Evolutionary conservation across 371 early-diverging fungal genomes (phyloP), one percentile per base, ranked within the genome.

Genomic region (Syncephalastrum sp.): DNA sequence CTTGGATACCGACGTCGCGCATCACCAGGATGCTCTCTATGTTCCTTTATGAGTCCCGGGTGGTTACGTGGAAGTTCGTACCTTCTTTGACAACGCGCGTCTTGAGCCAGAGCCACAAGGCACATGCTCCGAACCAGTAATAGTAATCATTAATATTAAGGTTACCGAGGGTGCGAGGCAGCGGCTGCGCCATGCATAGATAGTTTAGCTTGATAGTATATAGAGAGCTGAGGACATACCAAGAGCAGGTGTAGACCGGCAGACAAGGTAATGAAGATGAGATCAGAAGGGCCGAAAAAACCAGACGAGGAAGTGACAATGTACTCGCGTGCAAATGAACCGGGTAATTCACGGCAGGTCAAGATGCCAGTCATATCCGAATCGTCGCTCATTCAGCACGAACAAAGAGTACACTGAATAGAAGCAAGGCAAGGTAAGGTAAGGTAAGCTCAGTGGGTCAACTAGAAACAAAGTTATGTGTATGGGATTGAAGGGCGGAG

Each of bases 1-100:
- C 81, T 51, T 89, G 87, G 15, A 89, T 69, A 3, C 91, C 91
- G n/a, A 91, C 72, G 55, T 86, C 83, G 1, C 81, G 72, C 4
- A 89, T 79, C 8, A 83, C 76, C 24, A 88, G 64, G 16, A 86
- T 74, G 14, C 81, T 82, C 60, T 90, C 91, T 84, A 65, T 3
- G 44, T 15, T 44, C 12, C 7, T 13, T 1, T 10, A 33, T 33
- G 8, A 33, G 12, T 33, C 8, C 38, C 8, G 38, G 38, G 12
- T 3, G 10, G 15, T 48, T 45, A 42, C 13, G 42, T 10, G 53
- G 57, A 21, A 23, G 13, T 6, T 16, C 43, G 41, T 49, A 23
- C 25, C 25, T 27, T 47, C 21, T 48, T 44, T 56, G 7, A 51
- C 51, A 38, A 51, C 51, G 12, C 29, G 51, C 12, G 14, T 33